Evolutionary conservation across 345 rosid species (phyloP).

Genomic region (Eucalyptus shirleyi): DNA sequence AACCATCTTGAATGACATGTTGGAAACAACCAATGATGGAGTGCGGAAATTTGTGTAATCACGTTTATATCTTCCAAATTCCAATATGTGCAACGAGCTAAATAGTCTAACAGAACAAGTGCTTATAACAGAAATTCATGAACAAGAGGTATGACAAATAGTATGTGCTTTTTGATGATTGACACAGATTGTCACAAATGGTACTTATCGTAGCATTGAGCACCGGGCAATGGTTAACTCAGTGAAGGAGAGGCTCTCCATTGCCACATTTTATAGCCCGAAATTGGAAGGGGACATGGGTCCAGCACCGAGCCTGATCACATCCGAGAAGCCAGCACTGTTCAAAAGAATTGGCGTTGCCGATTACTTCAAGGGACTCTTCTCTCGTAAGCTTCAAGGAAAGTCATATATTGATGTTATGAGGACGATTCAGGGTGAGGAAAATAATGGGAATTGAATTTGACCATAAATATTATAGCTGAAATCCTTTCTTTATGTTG

Average conservation of each 20-base stretch:
- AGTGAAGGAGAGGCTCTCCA: not conserved
- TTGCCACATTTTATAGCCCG: not conserved
- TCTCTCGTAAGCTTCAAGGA: not conserved
- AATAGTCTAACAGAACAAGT: not conserved
- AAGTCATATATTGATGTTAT: not conserved
- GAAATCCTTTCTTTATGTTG: not conserved
- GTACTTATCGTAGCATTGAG: not conserved
- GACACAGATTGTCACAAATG: not conserved
- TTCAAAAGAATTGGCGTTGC: not conserved
- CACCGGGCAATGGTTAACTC: not conserved
- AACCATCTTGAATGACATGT: not conserved
- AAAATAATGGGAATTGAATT: not conserved
- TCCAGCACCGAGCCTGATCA: not conserved
- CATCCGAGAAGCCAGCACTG: not conserved
- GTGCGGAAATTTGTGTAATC: not conserved
- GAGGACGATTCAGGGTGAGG: not conserved
- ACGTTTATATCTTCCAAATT: not conserved
- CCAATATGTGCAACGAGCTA: not conserved
- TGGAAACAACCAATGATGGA: not conserved
- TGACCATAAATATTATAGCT: not conserved
- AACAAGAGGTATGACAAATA: not conserved
- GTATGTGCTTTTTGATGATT: not conserved
- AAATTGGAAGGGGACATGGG: not conserved
- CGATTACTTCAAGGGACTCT: not conserved
- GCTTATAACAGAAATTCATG: not conserved